phyloP scores from a whole-genome alignment of 31 red algal genomes.

The Asparagopsis taxiformis region DNA sequence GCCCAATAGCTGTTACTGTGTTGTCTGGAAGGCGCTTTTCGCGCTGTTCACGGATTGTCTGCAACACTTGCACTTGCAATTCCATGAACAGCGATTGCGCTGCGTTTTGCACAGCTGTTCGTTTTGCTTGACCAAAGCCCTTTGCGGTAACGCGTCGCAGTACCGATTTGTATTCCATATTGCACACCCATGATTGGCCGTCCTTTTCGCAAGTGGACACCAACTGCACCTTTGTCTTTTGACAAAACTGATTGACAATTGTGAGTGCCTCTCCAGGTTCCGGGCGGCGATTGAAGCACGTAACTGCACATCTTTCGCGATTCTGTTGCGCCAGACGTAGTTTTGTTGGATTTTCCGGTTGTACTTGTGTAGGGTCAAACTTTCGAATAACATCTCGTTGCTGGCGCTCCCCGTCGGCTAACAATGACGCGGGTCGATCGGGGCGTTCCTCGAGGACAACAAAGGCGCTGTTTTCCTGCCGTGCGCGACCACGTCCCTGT shows the following conservation, averaged over 20 bases:
- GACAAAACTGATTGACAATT: neutral
- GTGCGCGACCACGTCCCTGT: conserved; percentile 27
- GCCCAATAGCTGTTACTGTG: too few species aligned
- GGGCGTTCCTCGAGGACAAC: conserved; percentile 24
- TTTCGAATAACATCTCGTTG: conserved; percentile 10
- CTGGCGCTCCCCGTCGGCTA: conserved; percentile 28
- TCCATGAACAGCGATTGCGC: neutral
- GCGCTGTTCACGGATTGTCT: too few species aligned
- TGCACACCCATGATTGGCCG: neutral
- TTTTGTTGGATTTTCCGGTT: neutral
- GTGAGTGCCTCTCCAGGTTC: neutral
- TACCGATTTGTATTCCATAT: neutral
- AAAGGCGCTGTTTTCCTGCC: conserved; percentile 20
- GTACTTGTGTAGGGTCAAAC: neutral
- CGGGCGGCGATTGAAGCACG: neutral
- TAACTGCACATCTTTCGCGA: neutral
- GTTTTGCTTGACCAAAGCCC: neutral
- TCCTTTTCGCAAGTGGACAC: neutral
- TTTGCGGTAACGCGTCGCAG: neutral
- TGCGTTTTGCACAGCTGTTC: neutral
- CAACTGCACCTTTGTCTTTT: neutral
- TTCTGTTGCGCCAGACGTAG: neutral
- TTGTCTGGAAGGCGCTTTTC: too few species aligned
- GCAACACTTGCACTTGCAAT: neutral
- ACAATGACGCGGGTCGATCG: neutral